Percentiles rank a stretch among this genome's conserved stretches.
These are phyloP conservation scores for Claviceps sp. DNA, from an alignment of 2,329 filamentous ascomycete species.

Conservation along the genomic window DNA sequence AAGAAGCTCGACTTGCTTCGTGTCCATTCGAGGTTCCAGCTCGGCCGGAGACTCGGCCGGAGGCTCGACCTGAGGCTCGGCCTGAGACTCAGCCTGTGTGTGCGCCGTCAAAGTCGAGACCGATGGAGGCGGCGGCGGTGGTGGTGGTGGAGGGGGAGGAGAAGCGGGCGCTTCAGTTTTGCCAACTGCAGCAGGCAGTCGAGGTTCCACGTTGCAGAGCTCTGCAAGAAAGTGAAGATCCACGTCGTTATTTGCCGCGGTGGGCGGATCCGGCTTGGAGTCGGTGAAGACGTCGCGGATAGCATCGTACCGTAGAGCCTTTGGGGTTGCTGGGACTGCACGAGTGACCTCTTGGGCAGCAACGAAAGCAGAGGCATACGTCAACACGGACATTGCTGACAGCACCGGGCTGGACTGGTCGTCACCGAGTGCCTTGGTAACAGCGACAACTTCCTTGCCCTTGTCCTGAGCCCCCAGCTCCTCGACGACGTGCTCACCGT, in stretches of 20 bases:
- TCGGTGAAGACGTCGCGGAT: constrained; percentile 29
- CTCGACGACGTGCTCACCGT: background rate
- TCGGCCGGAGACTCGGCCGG: background rate
- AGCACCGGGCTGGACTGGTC: constrained; percentile 14
- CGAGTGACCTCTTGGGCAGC: constrained; percentile 16
- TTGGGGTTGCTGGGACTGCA: constrained; percentile 14
- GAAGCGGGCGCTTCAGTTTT: background rate
- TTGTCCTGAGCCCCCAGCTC: background rate
- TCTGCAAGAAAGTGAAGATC: constrained; percentile 22
- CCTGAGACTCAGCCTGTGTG: background rate
- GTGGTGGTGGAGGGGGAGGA: too few species aligned
- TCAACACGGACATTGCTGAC: constrained; percentile 17
- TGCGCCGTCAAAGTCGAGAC: background rate
- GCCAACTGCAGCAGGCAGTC: constrained; percentile 11
- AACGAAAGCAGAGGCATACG: constrained; percentile 19
- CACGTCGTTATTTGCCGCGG: constrained; percentile 12
- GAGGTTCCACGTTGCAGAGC: constrained; percentile 19
- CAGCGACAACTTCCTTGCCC: constrained; percentile 10
- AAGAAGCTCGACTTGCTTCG: constrained; percentile 13
- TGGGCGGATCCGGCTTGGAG: constrained; percentile 17
- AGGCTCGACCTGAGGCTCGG: background rate
- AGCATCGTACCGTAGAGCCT: constrained; percentile 22
- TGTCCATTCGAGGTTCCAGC: constrained; percentile 8
- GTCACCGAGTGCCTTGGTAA: constrained; percentile 4
- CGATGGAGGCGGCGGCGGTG: background rate